Evolutionary conservation across 371 early-diverging fungal species (phyloP), one percentile per base, ranked within the genome.

Genomic region (Mortierella sp.): DNA sequence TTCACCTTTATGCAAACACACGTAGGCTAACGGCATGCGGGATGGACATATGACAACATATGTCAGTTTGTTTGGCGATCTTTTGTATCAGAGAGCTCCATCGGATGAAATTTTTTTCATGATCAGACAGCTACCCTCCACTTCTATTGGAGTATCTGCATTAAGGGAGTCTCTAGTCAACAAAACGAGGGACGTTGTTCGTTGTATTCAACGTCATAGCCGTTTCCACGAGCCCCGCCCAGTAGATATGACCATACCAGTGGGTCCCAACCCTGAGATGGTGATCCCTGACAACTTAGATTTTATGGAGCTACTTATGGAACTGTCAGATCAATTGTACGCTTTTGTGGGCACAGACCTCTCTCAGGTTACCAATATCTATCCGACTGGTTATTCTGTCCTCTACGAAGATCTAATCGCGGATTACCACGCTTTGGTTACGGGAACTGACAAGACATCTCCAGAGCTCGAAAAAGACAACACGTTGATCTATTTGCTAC

Each of bases 271-370:
- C 67, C 85, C 67, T 80, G 87, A 87, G 6, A 91, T 92, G 87
- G 65, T 88, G 50, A 89, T 93, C 48, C 94, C 95, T 1, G 84
- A 87, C 38, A 89, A 92, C 61, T 67, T 93, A 38, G 87, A 90
- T 75, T 86, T 92, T 65, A 94, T 94, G 94, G 93, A 94, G 69
- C 72, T 91, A 15, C 88, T 94, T 87, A 92, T 88, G 55, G 93
- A 94, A 77, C 87, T 93, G 6, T 94, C 94, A 5, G 95, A 95
- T 82, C 94, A 94, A 58, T 73, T 95, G 4, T 93, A 92, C 69
- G 91, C 91, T 57, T 91, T 94, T 87, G 93, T 93, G 38, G 88
- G 90, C 24, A 86, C 89, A 63, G 92, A 92, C 83, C 69, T 75
- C 4, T 81, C 81, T 13, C 76, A 71, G 16, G 72, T 72, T 19